phyloP scores from a whole-genome alignment of 106 monocot genomes.

The Allium fistulosum region DNA sequence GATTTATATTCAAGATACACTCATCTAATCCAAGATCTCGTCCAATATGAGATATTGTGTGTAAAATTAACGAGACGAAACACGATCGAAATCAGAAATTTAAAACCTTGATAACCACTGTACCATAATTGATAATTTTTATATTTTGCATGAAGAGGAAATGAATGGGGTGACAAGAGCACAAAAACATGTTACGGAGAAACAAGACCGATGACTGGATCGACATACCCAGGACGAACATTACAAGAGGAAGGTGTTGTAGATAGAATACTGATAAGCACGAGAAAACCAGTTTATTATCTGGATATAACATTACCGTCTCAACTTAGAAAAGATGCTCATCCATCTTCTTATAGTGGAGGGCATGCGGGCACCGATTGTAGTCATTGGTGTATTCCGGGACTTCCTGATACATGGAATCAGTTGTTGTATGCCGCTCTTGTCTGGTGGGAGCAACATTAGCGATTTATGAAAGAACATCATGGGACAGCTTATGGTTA shows the following conservation, averaged over 20 bases:
- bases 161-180: constrained; percentile 10
- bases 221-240: constrained; percentile 16
- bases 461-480: background rate
- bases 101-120: background rate
- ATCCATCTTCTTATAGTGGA: constrained; percentile 60
- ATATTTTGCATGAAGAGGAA: constrained; percentile 1
- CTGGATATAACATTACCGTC: constrained; percentile 35
- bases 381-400: constrained; percentile 96
- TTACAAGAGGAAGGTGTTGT: constrained; percentile 22
- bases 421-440: constrained; percentile 68
- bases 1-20: too few species aligned
- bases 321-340: constrained; percentile 38
- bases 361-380: constrained; percentile 69
- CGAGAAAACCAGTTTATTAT: constrained; percentile 23
- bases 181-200: constrained; percentile 8
- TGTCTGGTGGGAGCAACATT: constrained; percentile 5
- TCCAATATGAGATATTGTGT: too few species aligned
- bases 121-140: background rate
- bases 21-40: too few species aligned
- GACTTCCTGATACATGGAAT: constrained; percentile 93
- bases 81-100: too few species aligned
- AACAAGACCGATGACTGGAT: constrained; percentile 16
- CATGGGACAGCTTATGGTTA: too few species aligned
- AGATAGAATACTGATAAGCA: constrained; percentile 14
- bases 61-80: background rate